Percentiles rank a stretch among this genome's conserved stretches.
Evolutionary conservation across 2,329 filamentous ascomycete genomes (phyloP).

Genomic region (Diaporthe destruens): DNA sequence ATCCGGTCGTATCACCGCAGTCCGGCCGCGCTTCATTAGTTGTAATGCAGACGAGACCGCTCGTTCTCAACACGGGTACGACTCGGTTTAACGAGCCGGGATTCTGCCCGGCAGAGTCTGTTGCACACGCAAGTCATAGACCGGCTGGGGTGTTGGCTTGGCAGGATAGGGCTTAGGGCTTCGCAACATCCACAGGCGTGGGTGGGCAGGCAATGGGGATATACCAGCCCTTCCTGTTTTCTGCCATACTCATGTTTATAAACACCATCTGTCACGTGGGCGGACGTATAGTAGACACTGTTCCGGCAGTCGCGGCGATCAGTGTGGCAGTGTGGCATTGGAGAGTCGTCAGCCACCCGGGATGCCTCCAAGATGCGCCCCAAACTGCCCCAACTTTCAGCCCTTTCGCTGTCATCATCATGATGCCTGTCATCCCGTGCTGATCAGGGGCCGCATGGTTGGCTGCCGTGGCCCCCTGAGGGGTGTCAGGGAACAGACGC

Average conservation of each 20-base stretch:
- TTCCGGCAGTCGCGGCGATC: background rate
- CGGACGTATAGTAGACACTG: no score
- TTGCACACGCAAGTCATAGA: constrained; percentile 17
- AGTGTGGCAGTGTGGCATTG: constrained; percentile 2
- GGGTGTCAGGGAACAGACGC: constrained; percentile 2
- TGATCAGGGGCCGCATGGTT: constrained; percentile 35
- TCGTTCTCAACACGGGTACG: constrained; percentile 5
- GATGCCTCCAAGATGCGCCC: constrained; percentile 7
- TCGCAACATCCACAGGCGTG: constrained; percentile 1
- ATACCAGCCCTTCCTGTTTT: background rate
- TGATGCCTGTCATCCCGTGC: constrained; percentile 34
- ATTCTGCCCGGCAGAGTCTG: constrained; percentile 1
- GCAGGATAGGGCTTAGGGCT: background rate
- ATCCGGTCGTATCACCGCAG: constrained; percentile 13
- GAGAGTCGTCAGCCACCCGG: constrained; percentile 24
- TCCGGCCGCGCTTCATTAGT: background rate
- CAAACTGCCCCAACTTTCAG: background rate
- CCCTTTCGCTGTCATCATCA: constrained; percentile 3
- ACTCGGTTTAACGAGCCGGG: constrained; percentile 1
- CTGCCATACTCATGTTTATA: no score
- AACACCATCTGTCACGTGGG: no score
- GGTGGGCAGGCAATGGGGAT: background rate
- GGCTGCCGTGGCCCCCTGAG: constrained; percentile 34
- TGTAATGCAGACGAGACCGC: constrained; percentile 6
- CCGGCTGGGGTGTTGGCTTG: background rate